phyloP scores from a whole-genome alignment of 805 yeast genomes.

The Teunomyces lycoperdinae region DNA sequence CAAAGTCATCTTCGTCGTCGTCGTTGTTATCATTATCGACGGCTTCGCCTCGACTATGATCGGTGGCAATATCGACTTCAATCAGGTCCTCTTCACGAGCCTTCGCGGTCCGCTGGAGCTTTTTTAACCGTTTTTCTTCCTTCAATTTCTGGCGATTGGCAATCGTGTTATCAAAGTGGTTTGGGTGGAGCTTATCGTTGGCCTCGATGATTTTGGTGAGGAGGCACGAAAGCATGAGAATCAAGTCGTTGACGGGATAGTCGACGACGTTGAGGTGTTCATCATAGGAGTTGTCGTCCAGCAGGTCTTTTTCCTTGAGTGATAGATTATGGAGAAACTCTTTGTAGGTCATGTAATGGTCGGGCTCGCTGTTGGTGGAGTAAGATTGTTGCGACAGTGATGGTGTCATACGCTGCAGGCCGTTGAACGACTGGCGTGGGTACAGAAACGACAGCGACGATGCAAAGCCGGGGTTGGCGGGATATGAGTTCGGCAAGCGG shows the following conservation, averaged over 20 bases:
- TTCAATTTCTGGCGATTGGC: slow-evolving; percentile 38
- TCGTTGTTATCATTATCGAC: slow-evolving; percentile 18
- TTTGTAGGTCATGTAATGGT: slow-evolving; percentile 37
- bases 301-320: slow-evolving; percentile 12
- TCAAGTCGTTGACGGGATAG: slow-evolving; percentile 75
- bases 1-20: slow-evolving; percentile 32
- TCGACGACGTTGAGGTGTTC: slow-evolving; percentile 75
- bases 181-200: slow-evolving; percentile 79
- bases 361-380: neutral
- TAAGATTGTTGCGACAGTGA: neutral
- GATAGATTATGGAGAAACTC: slow-evolving; percentile 35
- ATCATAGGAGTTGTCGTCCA: slow-evolving; percentile 16
- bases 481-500: slow-evolving; percentile 9
- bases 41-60: slow-evolving; percentile 15
- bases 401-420: neutral
- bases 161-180: slow-evolving; percentile 50
- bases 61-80: slow-evolving; percentile 8
- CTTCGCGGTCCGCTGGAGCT: slow-evolving; percentile 17
- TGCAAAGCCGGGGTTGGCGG: slow-evolving; percentile 3
- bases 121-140: slow-evolving; percentile 30
- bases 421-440: neutral
- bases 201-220: slow-evolving; percentile 86
- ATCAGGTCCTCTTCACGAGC: slow-evolving; percentile 10
- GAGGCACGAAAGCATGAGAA: slow-evolving; percentile 81
- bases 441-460: neutral